Evolutionary conservation across 345 rosid genomes (phyloP).

Genomic region (Erodium maritimum): DNA sequence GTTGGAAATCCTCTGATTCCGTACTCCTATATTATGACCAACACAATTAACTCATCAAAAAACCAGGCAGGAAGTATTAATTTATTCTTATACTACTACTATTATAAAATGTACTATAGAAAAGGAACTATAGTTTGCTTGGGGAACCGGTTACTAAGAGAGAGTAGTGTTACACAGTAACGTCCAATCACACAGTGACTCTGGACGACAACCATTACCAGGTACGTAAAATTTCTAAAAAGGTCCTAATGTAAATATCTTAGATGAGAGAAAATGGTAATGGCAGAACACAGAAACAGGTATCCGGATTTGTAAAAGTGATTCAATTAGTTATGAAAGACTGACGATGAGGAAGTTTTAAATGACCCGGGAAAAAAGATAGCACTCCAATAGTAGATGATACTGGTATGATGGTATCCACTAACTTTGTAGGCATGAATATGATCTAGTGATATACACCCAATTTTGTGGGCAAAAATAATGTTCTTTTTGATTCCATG

Average conservation of each 20-base stretch:
- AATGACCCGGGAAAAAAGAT: background rate
- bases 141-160: too few relatives aligned
- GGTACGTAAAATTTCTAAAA: background rate
- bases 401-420: background rate
- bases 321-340: background rate
- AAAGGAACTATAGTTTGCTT: background rate
- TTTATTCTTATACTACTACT: too few relatives aligned
- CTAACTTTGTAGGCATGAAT: background rate
- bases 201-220: background rate
- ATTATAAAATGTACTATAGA: too few relatives aligned
- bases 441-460: background rate
- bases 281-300: background rate
- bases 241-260: background rate
- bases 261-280: background rate
- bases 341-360: background rate
- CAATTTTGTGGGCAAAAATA: background rate
- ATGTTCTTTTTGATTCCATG: background rate
- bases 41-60: background rate
- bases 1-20: conserved; percentile 90
- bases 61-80: background rate
- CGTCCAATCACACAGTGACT: too few relatives aligned
- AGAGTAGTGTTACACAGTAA: too few relatives aligned
- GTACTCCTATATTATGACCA: conserved; percentile 49
- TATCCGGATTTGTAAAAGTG: background rate
- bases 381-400: background rate